Evolutionary conservation across 2,329 filamentous ascomycete species (phyloP), one percentile per base, ranked within the genome.

Genomic region (Penicillium palitans): DNA sequence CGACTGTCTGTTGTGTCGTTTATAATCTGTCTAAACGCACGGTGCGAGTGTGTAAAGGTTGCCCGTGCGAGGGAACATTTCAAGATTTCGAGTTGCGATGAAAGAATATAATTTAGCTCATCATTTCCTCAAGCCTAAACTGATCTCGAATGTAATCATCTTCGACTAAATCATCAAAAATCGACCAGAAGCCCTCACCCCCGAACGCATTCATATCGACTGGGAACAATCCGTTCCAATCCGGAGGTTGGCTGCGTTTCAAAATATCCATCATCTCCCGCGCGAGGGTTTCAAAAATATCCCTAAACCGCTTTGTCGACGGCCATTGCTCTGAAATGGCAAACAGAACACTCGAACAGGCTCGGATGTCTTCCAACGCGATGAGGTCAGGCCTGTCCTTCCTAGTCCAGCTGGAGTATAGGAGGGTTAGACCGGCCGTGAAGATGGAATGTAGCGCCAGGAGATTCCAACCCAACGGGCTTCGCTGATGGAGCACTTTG

Each of bases 91-190:
- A 46, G 25, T 46, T 46, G 44, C 44, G 25, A 31, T 46, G 25
- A 46, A 29, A 29, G 10, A 29, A 31, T 46, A 19, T 31, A 7
- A 19, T 19, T 46, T 46, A 46, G 8, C 17, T n/a, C 44, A 46
- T 46, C 25, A 31, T 46, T 29, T 31, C 25, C 44, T 46, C 44
- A 46, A 46, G n/a, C n/a, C 44, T 31, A 19, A 46, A 46, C 44
- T 46, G 44, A 29, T 46, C 44, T 10, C 44, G 44, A 31, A 46
- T 46, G n/a, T 46, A 46, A 46, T 46, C 44, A n/a, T 46, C 44
- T 19, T 46, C 42, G 2, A 46, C 44, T 8, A 46, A 31, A 19
- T 46, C 44, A 19, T 46, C 44, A 46, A 46, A 46, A 19, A 19
- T 46, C n/a, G 44, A 46, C 44, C 44, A 46, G 29, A 46, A 46